Evolutionary conservation across 768 basidiomycete species (phyloP), one percentile per base, ranked within the genome.

Genomic region (Hygrophoropsis aurantiaca): DNA sequence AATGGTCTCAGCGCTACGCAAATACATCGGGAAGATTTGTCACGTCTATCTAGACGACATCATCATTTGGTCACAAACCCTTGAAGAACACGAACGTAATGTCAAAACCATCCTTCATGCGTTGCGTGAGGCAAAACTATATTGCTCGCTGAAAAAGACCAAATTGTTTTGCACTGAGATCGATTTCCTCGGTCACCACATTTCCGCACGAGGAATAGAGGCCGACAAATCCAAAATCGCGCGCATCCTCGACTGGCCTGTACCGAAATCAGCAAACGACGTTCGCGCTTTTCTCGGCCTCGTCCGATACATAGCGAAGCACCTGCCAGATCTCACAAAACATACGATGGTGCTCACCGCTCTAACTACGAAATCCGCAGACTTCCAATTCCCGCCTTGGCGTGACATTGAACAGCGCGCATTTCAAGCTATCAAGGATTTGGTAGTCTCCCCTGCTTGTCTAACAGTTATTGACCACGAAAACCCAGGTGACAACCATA

Each of bases 391-490:
- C 43, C 65, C 67, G 0, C 3, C 11, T 1, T 70, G 67, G 69
- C 53, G 49, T 1, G 5, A 30, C 0, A 38, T 46, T 13, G 55
- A 65, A 26, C 54, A 65, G 18, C 0, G 20, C 0, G 63, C 65
- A 2, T 45, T 41, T 11, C 15, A 40, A 36, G 42, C 36, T 0
- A 64, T 71, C 36, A 67, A 71, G 33, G 4, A 7, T 0, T 39
- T 69, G 0, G 65, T 67, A 2, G 47, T 52, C 0, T 47, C 60
- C 9, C 40, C 46, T 0, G 44, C 59, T 0, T 69, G 64, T 40
- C 54, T 71, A 0, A 72, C 62, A 0, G 52, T 52, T 0, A 70
- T 73, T 20, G 57, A 72, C 43, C 66, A 73, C 42, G 41, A 59
- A 2, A 44, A 64, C 8, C 54, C 37, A 0, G 40, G 49, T 10